These are phyloP conservation scores for Phialemoniopsis sp. DNA, from an alignment of 2,329 filamentous ascomycete species.

Conservation along the genomic window DNA sequence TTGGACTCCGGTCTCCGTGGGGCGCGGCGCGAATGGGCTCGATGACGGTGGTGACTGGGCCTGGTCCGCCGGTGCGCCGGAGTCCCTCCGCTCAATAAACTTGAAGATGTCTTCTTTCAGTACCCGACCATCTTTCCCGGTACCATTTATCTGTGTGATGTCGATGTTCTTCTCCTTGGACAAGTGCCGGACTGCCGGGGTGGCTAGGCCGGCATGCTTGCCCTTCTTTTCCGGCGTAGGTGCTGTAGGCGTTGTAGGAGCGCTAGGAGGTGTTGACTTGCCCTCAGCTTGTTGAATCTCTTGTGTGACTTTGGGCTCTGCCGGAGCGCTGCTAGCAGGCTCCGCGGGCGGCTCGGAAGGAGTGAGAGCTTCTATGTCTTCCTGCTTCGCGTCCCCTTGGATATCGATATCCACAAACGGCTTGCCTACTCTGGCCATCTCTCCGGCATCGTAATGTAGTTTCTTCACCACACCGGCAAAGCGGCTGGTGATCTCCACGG, in stretches of 20 bases:
- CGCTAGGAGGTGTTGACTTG: too few species aligned
- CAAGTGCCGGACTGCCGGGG: conserved; percentile 86
- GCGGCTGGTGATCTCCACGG: conserved; percentile 86
- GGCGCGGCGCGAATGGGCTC: conserved; percentile 15
- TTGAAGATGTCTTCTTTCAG: conserved; percentile 86
- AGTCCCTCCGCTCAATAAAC: conserved; percentile 54
- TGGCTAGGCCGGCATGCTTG: conserved; percentile 74
- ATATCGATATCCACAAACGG: conserved; percentile 95
- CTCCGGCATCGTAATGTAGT: conserved; percentile 90
- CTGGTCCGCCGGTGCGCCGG: conserved; percentile 4
- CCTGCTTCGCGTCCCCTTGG: conserved; percentile 66
- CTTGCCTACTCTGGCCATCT: conserved; percentile 94
- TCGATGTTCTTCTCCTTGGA: conserved; percentile 75
- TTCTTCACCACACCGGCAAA: conserved; percentile 96
- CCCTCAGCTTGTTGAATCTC: conserved; percentile 9
- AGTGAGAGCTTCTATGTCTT: conserved; percentile 43
- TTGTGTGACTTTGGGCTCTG: background rate
- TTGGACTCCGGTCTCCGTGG: conserved; percentile 42
- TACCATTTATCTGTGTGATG: conserved; percentile 75
- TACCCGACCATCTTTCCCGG: conserved; percentile 86
- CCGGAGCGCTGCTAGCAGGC: background rate
- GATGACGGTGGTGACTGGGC: background rate
- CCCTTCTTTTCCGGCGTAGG: conserved; percentile 36
- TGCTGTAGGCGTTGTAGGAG: conserved; percentile 24
- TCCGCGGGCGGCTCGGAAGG: conserved; percentile 14